Evolutionary conservation across 768 basidiomycete genomes (phyloP).

Genomic region (Pholiota conissans): DNA sequence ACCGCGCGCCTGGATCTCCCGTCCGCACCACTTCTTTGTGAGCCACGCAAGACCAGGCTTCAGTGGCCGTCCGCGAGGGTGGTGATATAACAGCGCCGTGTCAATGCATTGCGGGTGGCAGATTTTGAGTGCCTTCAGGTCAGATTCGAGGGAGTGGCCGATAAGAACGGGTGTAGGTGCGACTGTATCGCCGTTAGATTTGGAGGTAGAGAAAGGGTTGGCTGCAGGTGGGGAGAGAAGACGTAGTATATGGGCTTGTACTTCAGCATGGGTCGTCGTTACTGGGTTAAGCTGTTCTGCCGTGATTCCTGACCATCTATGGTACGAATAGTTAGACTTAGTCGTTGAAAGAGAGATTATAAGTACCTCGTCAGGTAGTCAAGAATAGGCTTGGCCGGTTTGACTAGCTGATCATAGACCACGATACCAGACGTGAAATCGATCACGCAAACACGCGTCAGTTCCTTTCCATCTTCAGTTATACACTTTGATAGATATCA

Average conservation of each 20-base stretch:
- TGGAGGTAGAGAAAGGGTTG: slow-evolving; percentile 42
- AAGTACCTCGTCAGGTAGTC: slow-evolving; percentile 86
- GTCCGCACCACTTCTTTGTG: slow-evolving; percentile 87
- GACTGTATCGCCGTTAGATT: slow-evolving; percentile 22
- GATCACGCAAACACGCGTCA: slow-evolving; percentile 83
- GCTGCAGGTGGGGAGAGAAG: slow-evolving; percentile 53
- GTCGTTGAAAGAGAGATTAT: background rate
- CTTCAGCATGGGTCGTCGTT: slow-evolving; percentile 76
- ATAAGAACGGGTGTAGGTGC: slow-evolving; percentile 76
- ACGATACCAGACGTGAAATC: slow-evolving; percentile 72
- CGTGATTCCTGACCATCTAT: slow-evolving; percentile 87
- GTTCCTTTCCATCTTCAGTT: slow-evolving; percentile 87
- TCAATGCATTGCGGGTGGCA: slow-evolving; percentile 89
- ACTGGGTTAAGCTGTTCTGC: slow-evolving; percentile 63
- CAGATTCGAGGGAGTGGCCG: slow-evolving; percentile 95
- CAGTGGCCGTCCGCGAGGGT: slow-evolving; percentile 89
- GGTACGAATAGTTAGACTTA: background rate
- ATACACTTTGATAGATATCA: slow-evolving; percentile 55
- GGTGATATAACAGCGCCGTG: slow-evolving; percentile 87
- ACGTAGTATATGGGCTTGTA: slow-evolving; percentile 69
- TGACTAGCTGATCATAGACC: slow-evolving; percentile 88
- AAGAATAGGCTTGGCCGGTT: slow-evolving; percentile 77
- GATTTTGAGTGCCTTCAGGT: slow-evolving; percentile 85
- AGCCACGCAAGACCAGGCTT: slow-evolving; percentile 98
- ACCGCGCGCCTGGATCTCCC: slow-evolving; percentile 85